These are phyloP conservation scores for Curvularia verruculosa DNA, from an alignment of 2,329 filamentous ascomycete species.

Conservation along the genomic window DNA sequence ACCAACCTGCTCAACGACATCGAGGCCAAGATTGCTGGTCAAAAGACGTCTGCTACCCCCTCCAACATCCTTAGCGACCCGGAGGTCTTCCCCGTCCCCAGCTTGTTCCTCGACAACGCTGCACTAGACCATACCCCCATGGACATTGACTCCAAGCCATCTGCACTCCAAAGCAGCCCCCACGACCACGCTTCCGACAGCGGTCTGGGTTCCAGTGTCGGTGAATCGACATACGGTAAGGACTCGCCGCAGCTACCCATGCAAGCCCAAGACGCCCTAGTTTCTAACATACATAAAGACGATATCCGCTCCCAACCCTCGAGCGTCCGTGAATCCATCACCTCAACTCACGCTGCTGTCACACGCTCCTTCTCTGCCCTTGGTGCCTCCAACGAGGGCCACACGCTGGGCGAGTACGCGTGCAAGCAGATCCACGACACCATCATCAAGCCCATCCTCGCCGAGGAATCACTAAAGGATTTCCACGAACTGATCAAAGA, in stretches of 20 bases:
- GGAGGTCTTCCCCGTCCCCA: conserved; percentile 57
- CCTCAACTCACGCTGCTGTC: conserved; percentile 48
- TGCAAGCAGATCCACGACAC: conserved; percentile 79
- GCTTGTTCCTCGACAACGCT: conserved; percentile 51
- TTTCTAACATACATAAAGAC: conserved; percentile 47
- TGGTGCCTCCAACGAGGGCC: conserved; percentile 50
- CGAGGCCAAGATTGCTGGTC: conserved; percentile 52
- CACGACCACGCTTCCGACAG: conserved; percentile 82
- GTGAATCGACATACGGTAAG: conserved; percentile 58
- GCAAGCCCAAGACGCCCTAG: conserved; percentile 22
- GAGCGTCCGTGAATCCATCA: conserved; percentile 43
- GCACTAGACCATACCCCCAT: conserved; percentile 44
- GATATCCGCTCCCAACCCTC: conserved; percentile 36
- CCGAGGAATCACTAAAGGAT: conserved; percentile 73
- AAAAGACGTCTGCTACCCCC: conserved; percentile 38
- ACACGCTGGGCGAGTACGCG: conserved; percentile 71
- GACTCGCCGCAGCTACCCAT: conserved; percentile 23
- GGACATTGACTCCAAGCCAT: conserved; percentile 52
- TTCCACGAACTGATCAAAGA: conserved; percentile 82
- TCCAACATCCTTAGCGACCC: conserved; percentile 54
- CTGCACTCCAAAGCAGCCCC: conserved; percentile 44
- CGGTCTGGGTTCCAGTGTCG: conserved; percentile 83
- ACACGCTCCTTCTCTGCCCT: conserved; percentile 54
- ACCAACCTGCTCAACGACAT: conserved; percentile 53
- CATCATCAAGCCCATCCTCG: conserved; percentile 76